These are phyloP conservation scores for Camillea tinctor DNA, from an alignment of 2,329 filamentous ascomycete genomes.

Conservation along the genomic window DNA sequence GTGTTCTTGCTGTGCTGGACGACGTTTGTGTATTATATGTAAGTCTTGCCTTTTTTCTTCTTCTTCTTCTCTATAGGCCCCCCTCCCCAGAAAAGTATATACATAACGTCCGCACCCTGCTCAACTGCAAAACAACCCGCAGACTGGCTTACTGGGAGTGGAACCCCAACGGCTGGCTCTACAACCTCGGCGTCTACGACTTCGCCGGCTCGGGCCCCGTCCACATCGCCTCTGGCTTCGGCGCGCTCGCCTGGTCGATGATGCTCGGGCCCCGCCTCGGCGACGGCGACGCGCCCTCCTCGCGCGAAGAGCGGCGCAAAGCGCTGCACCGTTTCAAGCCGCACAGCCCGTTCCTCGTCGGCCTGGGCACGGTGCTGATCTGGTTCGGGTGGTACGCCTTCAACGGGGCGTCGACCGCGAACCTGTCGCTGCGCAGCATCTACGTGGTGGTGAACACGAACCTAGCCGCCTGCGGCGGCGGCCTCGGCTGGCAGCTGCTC, in stretches of 20 bases:
- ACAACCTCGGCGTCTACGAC: constrained; percentile 57
- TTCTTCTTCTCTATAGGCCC: too few relatives aligned
- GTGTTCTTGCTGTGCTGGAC: constrained; percentile 64
- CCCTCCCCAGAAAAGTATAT: not conserved
- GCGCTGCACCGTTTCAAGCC: constrained; percentile 50
- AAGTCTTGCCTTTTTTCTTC: constrained; percentile 11
- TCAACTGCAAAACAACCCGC: not conserved
- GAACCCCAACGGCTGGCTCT: constrained; percentile 66
- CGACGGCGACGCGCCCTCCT: not conserved
- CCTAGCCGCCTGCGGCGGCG: constrained; percentile 53
- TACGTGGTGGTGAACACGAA: constrained; percentile 60
- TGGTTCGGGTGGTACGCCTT: constrained; percentile 63
- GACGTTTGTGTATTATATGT: constrained; percentile 59
- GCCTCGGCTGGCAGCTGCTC: constrained; percentile 51
- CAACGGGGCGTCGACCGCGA: constrained; percentile 51
- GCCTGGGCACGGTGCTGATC: constrained; percentile 62
- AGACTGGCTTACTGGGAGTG: constrained; percentile 65
- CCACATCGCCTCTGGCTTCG: constrained; percentile 61
- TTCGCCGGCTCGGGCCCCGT: constrained; percentile 64
- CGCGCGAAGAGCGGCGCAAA: constrained; percentile 33
- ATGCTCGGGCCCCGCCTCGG: constrained; percentile 56
- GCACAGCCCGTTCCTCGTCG: constrained; percentile 63
- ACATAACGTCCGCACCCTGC: not conserved
- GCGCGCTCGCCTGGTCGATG: constrained; percentile 62
- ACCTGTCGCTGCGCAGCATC: constrained; percentile 51